Evolutionary conservation across 352 stramenopile species (phyloP), one percentile per base, ranked within the genome.

Genomic region (Aphanomyces invadans): DNA sequence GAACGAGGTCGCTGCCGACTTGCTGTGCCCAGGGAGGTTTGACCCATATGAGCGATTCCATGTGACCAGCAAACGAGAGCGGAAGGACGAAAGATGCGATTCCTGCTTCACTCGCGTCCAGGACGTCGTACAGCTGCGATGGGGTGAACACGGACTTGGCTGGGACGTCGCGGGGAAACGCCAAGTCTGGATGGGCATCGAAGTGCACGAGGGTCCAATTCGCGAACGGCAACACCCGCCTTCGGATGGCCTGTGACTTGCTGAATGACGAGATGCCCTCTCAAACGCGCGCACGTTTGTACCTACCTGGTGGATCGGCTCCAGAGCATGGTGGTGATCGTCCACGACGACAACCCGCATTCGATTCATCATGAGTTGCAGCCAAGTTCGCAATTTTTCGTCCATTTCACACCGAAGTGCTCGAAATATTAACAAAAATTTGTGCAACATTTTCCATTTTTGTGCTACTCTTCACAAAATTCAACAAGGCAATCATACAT

Each of bases 41-140:
- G 54, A 95, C 71, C 87, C 87, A 96, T 46, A 78, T 78, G 68
- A 96, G 70, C 36, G 78, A 73, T 32, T 71, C 76, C 38, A 93
- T 81, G 56, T 96, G 87, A 1, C 86, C 86, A 32, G 81, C 83
- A 55, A 83, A 90, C 17, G 90, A 78, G 15, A 92, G 57, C 11
- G 87, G 87, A 36, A 95, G 62, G 33, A 92, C 72, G 55, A 96
- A 96, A 64, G 95, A 87, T 9, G 87, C 86, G 66, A 95, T 96
- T 17, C 86, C 87, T 73, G 67, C 63, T 25, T 59, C 60, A 0
- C 85, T 91, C 1, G 75, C 71, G 61, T 93, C 83, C 46, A 96
- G 67, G 3, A 62, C 31, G 15, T 94, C 74, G 60, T 96, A 96
- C 3, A 96, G 76, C 31, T 51, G 75, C 0, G 86, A 72, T 5